Percentiles rank a stretch among this genome's conserved stretches.
These are phyloP conservation scores for Lizanozyma gosingica DNA, from an alignment of 1,139 yeast species.

Conservation along the genomic window DNA sequence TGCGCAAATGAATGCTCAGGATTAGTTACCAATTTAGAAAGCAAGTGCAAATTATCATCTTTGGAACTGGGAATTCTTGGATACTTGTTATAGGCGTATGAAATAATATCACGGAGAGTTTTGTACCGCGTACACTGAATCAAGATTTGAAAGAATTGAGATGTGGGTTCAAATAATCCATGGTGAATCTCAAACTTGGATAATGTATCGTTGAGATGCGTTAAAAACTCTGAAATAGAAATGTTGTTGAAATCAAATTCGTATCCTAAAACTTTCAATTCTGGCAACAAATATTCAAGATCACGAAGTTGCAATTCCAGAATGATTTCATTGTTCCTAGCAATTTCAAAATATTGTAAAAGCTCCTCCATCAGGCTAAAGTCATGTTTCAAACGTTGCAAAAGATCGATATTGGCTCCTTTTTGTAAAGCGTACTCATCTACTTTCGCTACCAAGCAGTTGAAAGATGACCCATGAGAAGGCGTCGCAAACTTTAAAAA, in stretches of 20 bases:
- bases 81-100: neutral
- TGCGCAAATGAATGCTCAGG: neutral
- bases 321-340: neutral
- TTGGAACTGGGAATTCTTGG: neutral
- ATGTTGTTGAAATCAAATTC: neutral
- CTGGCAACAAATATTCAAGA: neutral
- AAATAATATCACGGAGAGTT: neutral
- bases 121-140: neutral
- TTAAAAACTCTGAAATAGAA: neutral
- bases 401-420: neutral
- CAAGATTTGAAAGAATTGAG: neutral
- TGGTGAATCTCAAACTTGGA: neutral
- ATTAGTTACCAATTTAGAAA: neutral
- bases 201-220: neutral
- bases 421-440: neutral
- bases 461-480: neutral
- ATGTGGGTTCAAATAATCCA: neutral
- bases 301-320: neutral
- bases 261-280: neutral
- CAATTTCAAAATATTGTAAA: neutral
- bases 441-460: neutral
- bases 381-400: neutral
- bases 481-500: neutral
- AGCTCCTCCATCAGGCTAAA: neutral
- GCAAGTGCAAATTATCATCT: neutral